Evolutionary conservation across 306 rosid genomes (phyloP), one percentile per base, ranked within the genome.

Genomic region (Prunus salicina): DNA sequence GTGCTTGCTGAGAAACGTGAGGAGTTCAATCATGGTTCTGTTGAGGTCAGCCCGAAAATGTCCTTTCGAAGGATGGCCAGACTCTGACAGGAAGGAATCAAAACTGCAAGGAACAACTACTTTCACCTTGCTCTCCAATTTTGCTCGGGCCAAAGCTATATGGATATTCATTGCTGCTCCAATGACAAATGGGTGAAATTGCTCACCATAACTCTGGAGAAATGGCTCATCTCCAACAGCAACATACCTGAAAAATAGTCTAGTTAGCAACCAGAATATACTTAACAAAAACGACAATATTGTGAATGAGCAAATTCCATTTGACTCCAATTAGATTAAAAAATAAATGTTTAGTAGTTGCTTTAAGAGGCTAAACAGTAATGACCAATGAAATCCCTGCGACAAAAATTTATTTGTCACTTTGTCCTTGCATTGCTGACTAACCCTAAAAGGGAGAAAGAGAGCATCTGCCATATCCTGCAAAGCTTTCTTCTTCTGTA

Each of bases 81-180:
- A 85, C 52, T 86, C 93, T 18, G 90, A 80, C 72, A 84, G 87
- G 27, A 92, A 94, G 57, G 88, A 80, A 67, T 94, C 98, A 20
- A 84, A 87, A 85, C 98, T 92, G 86, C 96, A 94, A 22, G 98
- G 97, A 76, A 92, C 95, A 24, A 94, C 97, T n/a, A 92, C 96
- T 77, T 89, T 94, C 76, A 94, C 89, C 71, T 74, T 83, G 84
- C 80, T 70, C 61, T 84, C 93, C 84, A 92, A 74, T 62, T 90
- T 90, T 56, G 94, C 96, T 79, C 25, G 81, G 62, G 49, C 63
- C 84, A 94, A 77, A 85, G 97, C 90, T 16, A 84, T 79, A 65
- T 89, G 96, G 68, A 94, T 87, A 80, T 92, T 94, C 77, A 73
- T 63, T 79, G 89, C 91, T 19, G 96, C 95, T 80, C 98, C 98